phyloP scores from a whole-genome alignment of 352 stramenopile species.

The Phytophthora cajani region DNA sequence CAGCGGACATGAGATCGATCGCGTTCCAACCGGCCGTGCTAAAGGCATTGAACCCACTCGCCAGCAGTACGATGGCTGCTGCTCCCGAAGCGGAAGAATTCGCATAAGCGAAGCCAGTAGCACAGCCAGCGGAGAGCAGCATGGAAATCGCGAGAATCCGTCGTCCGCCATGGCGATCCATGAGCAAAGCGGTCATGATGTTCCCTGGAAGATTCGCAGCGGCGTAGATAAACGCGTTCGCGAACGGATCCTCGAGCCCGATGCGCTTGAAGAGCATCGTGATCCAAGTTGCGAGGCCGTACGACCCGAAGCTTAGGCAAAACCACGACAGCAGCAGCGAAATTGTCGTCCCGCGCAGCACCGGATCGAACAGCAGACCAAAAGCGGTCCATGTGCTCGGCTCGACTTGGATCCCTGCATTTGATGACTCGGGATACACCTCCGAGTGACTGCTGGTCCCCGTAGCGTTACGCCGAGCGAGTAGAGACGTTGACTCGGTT shows the following conservation, averaged over 20 bases:
- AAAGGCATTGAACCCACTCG: slow-evolving; percentile 92
- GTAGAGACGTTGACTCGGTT: slow-evolving; percentile 21
- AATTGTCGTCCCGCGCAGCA: slow-evolving; percentile 67
- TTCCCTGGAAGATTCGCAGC: slow-evolving; percentile 92
- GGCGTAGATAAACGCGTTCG: slow-evolving; percentile 94
- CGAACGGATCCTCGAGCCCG: slow-evolving; percentile 87
- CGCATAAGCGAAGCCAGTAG: slow-evolving; percentile 78
- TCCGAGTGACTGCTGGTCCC: slow-evolving; percentile 7
- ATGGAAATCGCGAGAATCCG: slow-evolving; percentile 81
- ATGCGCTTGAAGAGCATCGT: slow-evolving; percentile 93
- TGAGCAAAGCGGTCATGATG: slow-evolving; percentile 75
- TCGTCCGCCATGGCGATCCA: slow-evolving; percentile 72
- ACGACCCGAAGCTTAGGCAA: slow-evolving; percentile 86
- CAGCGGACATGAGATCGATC: slow-evolving; percentile 89
- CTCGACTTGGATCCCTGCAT: slow-evolving; percentile 24
- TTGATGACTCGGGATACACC: slow-evolving; percentile 11
- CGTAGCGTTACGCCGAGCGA: neutral
- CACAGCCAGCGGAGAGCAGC: slow-evolving; percentile 67
- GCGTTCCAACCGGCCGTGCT: slow-evolving; percentile 93
- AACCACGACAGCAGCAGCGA: slow-evolving; percentile 74
- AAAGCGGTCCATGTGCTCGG: slow-evolving; percentile 37
- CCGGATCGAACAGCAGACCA: slow-evolving; percentile 57
- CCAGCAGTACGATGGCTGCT: slow-evolving; percentile 76
- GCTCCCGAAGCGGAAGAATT: slow-evolving; percentile 44
- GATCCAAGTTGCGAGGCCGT: slow-evolving; percentile 94